Evolutionary conservation across 1,139 yeast species (phyloP).

Genomic region (Suhomyces bolitotheri): DNA sequence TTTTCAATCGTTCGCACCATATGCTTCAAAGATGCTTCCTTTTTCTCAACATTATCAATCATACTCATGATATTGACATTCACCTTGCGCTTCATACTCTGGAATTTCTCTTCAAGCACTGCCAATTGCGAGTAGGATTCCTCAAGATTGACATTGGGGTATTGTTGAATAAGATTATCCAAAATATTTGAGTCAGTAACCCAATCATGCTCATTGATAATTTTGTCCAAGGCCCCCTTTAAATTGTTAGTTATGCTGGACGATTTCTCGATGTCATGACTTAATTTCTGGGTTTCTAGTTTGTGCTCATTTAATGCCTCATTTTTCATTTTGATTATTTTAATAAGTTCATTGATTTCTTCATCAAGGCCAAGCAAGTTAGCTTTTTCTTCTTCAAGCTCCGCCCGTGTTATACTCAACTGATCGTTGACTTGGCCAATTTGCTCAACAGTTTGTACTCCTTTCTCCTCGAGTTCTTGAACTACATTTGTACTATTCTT

Average conservation of each 20-base stretch:
- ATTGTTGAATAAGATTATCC: conserved; percentile 53
- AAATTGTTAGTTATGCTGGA: conserved; percentile 44
- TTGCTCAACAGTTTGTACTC: conserved; percentile 27
- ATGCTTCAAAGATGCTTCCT: conserved; percentile 71
- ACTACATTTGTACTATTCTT: conserved; percentile 34
- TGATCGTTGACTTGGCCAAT: conserved; percentile 26
- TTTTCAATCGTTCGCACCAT: conserved; percentile 88
- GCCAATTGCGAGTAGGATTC: conserved; percentile 61
- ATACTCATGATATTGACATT: conserved; percentile 88
- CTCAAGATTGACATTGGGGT: conserved; percentile 62
- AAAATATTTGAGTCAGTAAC: conserved; percentile 63
- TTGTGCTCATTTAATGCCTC: conserved; percentile 52
- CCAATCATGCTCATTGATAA: conserved; percentile 69
- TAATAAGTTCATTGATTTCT: conserved; percentile 67
- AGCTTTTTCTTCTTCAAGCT: conserved; percentile 62
- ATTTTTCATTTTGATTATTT: conserved; percentile 52
- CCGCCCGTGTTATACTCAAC: conserved; percentile 38
- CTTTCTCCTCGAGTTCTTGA: conserved; percentile 40
- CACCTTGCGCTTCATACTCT: conserved; percentile 80
- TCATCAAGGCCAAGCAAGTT: conserved; percentile 71
- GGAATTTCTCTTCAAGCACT: conserved; percentile 60
- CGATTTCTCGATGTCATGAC: conserved; percentile 65
- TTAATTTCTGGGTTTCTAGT: conserved; percentile 57
- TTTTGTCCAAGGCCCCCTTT: conserved; percentile 45
- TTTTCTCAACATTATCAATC: conserved; percentile 92